Base-by-base conservation (phyloP, 192 early-diverging fungal genomes). In the Obelidium mucronatum region DNA sequence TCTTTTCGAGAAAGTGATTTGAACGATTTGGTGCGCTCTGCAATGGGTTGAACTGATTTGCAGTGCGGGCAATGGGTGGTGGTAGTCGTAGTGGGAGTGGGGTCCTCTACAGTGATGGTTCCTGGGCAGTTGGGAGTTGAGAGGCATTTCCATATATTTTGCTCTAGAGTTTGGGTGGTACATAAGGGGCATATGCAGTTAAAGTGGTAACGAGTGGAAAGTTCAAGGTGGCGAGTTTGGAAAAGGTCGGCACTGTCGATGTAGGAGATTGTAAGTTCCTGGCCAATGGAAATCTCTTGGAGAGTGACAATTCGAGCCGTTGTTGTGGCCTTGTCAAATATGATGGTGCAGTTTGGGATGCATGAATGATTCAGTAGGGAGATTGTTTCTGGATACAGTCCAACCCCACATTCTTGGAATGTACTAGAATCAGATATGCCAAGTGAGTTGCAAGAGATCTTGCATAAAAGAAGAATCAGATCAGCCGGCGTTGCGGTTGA, bases 191-290 rank as follows among this genome's bases (percentile, higher is more conserved):
- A 60, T 33, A 13, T 60, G 58, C 58, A 60, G 11, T 6, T 33
- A 24, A 60, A 60, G 24, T 33, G 26, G 33, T 60, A 60, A 6
- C 26, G 24, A 13, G 24, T 13, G 6, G 8, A 13, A 19, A 60
- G 24, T 6, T 60, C 33, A 19, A 13, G 6, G 8, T 33, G 58
- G 13, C 58, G 58, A 24, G 24, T 33, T 33, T 8, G 58, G 24
- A 34, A 34, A 31, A 13, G 58, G 26, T 33, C 26, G 6, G 26
- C 58, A 31, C 13, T 26, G 24, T 60, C 58, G 13, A 60, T 60
- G 58, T 60, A 60, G 58, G 58, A 60, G 8, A 60, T 60, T 60
- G 58, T 60, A 13, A 60, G 33, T 26, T 60, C 58, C 0, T 6
- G 6, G 13, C 24, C 58, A 13, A 24, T 6, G 13, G 58, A 19